Base-by-base conservation (phyloP, 2,329 filamentous ascomycete species). In the Fusarium heterosporum region DNA sequence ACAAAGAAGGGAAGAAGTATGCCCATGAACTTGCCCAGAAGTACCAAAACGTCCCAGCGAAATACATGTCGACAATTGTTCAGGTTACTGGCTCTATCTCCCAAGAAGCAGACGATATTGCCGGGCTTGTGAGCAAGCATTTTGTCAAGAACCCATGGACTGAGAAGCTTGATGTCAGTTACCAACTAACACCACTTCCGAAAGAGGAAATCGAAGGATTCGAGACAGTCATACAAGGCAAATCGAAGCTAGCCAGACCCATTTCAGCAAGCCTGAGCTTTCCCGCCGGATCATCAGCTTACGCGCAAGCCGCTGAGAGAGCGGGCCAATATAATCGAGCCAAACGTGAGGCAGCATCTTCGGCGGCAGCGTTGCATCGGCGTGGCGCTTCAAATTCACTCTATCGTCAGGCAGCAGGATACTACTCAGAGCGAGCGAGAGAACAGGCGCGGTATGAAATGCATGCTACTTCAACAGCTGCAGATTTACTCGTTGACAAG, bases 381-480 rank as follows among this genome's bases (percentile, higher is more conserved):
- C 80, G 80, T 16, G 84, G 85, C 22, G 89, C 86, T 69, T 93
- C 92, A 0, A 87, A 93, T 63, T 89, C 84, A 0, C 80, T 95
- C 4, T 93, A 92, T 81, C 87, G 89, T 22, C 91, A 89, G 57
- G 94, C 87, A 1, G 92, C 92, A 10, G 88, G 85, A 0, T 92
- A 92, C 74, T 97, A 97, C 76, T 84, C 88, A 1, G 86, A 92
- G 50, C 81, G 91, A 12, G 90, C 88, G 2, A 88, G 89, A 22
- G 88, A 92, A 45, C 85, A 89, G 58, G 81, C 86, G 6, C 84
- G 82, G 13, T 81, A 82, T 41, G 85, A 89, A 3, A 85, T 86
- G 63, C 80, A 81, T 17, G 85, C 88, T n/a, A 82, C 82, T 17
- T 88, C 88, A n/a, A 82, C 82, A 1, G 89, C 89, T 2, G 92